Conservation (phyloP, 164 flowering plant genomes). For the Stephania cephalantha region DNA sequence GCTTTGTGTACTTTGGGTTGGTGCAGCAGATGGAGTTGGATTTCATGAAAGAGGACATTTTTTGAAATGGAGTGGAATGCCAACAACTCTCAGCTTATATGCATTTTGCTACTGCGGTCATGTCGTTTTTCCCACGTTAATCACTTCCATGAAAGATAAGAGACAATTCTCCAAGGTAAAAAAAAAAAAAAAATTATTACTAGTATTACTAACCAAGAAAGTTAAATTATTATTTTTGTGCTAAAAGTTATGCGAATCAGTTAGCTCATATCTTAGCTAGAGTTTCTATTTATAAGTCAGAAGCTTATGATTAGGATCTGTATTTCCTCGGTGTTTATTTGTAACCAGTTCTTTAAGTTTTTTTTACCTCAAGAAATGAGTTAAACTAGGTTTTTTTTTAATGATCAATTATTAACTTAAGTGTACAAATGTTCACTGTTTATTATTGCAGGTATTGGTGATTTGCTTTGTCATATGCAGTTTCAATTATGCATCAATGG, state of each 20-base stretch:
- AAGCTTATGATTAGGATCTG: too few species aligned
- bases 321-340: too few species aligned
- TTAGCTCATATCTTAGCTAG: too few species aligned
- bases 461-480: slow-evolving; percentile 36
- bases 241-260: too few species aligned
- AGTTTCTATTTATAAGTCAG: too few species aligned
- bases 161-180: slow-evolving; percentile 48
- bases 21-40: slow-evolving; percentile 44
- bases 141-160: slow-evolving; percentile 46
- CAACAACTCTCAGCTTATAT: slow-evolving; percentile 43
- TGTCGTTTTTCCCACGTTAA: slow-evolving; percentile 48
- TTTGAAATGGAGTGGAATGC: slow-evolving; percentile 31
- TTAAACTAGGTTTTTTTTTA: not conserved
- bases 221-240: not conserved
- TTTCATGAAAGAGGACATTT: slow-evolving; percentile 33
- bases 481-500: slow-evolving; percentile 43
- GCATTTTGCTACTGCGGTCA: slow-evolving; percentile 50
- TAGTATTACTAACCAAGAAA: too few species aligned
- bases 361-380: too few species aligned
- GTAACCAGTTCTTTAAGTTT: too few species aligned
- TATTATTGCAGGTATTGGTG: slow-evolving; percentile 32
- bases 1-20: slow-evolving; percentile 36
- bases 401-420: not conserved
- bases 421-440: not conserved
- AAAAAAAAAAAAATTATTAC: not conserved